phyloP scores from a whole-genome alignment of 345 rosid genomes.

The Ceriops tagal region DNA sequence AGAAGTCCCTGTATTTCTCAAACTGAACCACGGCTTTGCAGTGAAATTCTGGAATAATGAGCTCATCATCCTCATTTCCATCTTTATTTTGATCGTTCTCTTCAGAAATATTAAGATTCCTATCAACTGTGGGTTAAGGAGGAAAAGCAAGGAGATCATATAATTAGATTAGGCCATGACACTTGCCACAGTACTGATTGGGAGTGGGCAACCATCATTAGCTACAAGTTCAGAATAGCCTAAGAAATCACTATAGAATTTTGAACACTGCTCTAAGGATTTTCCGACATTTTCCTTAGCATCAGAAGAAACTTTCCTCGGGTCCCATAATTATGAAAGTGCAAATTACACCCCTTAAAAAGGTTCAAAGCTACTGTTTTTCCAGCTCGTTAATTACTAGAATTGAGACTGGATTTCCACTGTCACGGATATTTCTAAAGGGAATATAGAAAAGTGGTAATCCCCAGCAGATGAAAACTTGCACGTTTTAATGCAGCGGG shows the following conservation, averaged over 20 bases:
- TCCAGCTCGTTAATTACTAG: too few relatives aligned
- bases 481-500: constrained; percentile 23
- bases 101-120: constrained; percentile 82
- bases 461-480: too few relatives aligned
- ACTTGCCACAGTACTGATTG: not conserved
- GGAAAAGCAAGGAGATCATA: constrained; percentile 20
- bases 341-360: not conserved
- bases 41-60: constrained; percentile 71
- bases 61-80: constrained; percentile 41
- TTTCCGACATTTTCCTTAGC: constrained; percentile 31
- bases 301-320: constrained; percentile 61
- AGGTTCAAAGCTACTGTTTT: not conserved
- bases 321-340: constrained; percentile 35
- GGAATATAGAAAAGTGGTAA: too few relatives aligned
- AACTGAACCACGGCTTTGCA: constrained; percentile 89
- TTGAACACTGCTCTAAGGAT: not conserved
- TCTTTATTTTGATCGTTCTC: constrained; percentile 61
- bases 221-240: not conserved
- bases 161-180: constrained; percentile 12
- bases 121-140: constrained; percentile 34
- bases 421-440: too few relatives aligned
- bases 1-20: constrained; percentile 65
- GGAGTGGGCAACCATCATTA: not conserved
- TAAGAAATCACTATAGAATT: not conserved
- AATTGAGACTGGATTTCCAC: too few relatives aligned